Base-by-base conservation (phyloP, 371 early-diverging fungal species). In the Syncephalastrum contaminatum region DNA sequence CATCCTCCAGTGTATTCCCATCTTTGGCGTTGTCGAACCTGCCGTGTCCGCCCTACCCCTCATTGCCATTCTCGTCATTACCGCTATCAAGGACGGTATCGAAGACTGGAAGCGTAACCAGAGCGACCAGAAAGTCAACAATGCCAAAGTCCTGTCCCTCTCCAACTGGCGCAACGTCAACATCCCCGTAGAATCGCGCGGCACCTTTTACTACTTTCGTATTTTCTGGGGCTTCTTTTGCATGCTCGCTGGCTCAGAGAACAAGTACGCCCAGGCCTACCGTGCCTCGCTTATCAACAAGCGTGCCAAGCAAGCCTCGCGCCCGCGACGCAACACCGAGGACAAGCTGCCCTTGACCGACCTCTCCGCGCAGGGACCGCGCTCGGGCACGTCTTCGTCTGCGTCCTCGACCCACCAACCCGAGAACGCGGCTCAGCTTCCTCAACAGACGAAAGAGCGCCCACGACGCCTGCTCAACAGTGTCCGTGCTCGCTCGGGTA, bases 41-140 rank as follows among this genome's bases (percentile, higher is more conserved):
- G 78, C 76, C 19, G 86, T 97, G 19, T 91, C 97, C 4, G 84
- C 91, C 2, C 67, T 96, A 15, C 96, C 98, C 4, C 77, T 99
- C 56, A 67, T 86, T 27, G 70, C 89, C 44, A 93, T 97, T 60
- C 70, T 96, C 6, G 62, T 80, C 27, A 77, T 92, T 39, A 94
- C 96, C 13, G 94, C 90, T 51, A 80, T 91, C 54, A 98, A 99
- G 67, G 98, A 97, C 56, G 99, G 82, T 5, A 72, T 94, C 50
- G 98, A 98, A 56, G 99, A 99, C 65, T 85, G 85, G 73, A 91
- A 90, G 48, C 87, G 98, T 25, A 93, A 96, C 59, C 79, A 86
- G 54, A 85, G 89, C 43, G 95, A 95, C 67, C 66, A 81, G 40
- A 75, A 72, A 42, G 88, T 92, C 47, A 96, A 85, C 56, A 72